phyloP scores from a whole-genome alignment of 805 yeast species.

The Sugiyamaella qingdaonensis region DNA sequence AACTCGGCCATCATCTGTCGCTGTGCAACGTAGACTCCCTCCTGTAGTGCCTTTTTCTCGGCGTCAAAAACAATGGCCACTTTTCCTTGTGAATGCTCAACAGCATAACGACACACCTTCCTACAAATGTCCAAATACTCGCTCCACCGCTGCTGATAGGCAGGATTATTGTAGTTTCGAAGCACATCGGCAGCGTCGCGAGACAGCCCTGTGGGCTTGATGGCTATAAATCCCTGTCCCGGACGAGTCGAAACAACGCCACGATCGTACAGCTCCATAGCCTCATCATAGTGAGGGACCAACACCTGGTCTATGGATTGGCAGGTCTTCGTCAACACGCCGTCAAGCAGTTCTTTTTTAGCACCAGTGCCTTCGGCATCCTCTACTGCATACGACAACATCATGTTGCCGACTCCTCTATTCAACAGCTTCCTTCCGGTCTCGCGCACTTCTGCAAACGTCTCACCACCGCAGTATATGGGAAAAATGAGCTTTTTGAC shows the following conservation, averaged over 20 bases:
- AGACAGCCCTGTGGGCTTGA: constrained; percentile 89
- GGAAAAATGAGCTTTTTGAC: constrained; percentile 72
- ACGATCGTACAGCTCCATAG: constrained; percentile 20
- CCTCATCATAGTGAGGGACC: constrained; percentile 47
- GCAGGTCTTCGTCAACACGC: constrained; percentile 36
- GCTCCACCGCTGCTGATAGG: constrained; percentile 48
- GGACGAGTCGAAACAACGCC: constrained; percentile 54
- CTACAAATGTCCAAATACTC: constrained; percentile 63
- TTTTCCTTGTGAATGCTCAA: constrained; percentile 35
- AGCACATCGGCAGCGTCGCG: constrained; percentile 71
- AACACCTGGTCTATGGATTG: constrained; percentile 65
- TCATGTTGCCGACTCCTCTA: constrained; percentile 87
- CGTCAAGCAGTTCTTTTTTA: constrained; percentile 37
- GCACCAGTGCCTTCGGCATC: constrained; percentile 68
- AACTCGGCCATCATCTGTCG: constrained; percentile 70
- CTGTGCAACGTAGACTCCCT: constrained; percentile 88
- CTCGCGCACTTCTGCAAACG: constrained; percentile 58
- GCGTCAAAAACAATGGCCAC: constrained; percentile 82
- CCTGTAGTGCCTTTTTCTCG: constrained; percentile 82
- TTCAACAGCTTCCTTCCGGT: constrained; percentile 65
- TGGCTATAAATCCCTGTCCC: constrained; percentile 88
- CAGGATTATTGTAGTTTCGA: constrained; percentile 54
- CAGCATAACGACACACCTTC: constrained; percentile 51
- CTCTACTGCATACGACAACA: constrained; percentile 91
- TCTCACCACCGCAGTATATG: constrained; percentile 88